Percentiles rank a stretch among this genome's conserved stretches.
Evolutionary conservation across 768 basidiomycete species (phyloP).

Genomic region (Boletus rubescentipes): DNA sequence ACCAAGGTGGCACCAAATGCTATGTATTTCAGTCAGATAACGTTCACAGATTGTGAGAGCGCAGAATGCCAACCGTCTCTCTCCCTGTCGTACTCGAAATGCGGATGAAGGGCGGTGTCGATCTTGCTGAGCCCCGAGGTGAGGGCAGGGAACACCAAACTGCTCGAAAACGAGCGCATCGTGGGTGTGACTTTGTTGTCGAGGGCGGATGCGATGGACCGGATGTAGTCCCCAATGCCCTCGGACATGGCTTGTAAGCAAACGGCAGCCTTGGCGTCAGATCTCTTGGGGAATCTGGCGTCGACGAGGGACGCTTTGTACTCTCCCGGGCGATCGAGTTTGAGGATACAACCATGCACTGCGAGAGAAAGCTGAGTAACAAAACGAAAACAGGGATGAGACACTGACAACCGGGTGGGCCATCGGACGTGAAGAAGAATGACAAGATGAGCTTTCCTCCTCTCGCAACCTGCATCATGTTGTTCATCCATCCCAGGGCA

Average conservation of each 20-base stretch:
- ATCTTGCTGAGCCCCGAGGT: slow-evolving; percentile 46
- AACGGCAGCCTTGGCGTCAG: slow-evolving; percentile 70
- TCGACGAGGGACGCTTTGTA: slow-evolving; percentile 62
- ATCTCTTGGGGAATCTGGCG: slow-evolving; percentile 55
- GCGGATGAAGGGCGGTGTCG: slow-evolving; percentile 36
- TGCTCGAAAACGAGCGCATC: slow-evolving; percentile 44
- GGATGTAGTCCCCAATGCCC: slow-evolving; percentile 58
- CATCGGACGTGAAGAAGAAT: slow-evolving; percentile 47
- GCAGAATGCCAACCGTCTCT: slow-evolving; percentile 46
- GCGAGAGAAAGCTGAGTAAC: slow-evolving; percentile 4
- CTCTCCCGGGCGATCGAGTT: slow-evolving; percentile 51
- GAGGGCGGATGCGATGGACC: slow-evolving; percentile 39
- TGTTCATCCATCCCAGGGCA: slow-evolving; percentile 53
- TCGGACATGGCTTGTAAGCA: slow-evolving; percentile 64
- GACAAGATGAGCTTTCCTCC: slow-evolving; percentile 44
- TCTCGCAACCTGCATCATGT: slow-evolving; percentile 47
- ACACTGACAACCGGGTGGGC: slow-evolving; percentile 44
- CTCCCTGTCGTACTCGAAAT: slow-evolving; percentile 43
- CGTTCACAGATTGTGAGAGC: background rate
- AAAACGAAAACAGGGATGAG: background rate
- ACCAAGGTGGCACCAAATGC: slow-evolving; percentile 56
- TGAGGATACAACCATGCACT: slow-evolving; percentile 67
- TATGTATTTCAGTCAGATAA: slow-evolving; percentile 24
- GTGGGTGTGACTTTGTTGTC: slow-evolving; percentile 47
- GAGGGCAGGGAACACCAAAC: slow-evolving; percentile 47